phyloP scores from a whole-genome alignment of 2,329 filamentous ascomycete species.

The Podosphaera aphanis region DNA sequence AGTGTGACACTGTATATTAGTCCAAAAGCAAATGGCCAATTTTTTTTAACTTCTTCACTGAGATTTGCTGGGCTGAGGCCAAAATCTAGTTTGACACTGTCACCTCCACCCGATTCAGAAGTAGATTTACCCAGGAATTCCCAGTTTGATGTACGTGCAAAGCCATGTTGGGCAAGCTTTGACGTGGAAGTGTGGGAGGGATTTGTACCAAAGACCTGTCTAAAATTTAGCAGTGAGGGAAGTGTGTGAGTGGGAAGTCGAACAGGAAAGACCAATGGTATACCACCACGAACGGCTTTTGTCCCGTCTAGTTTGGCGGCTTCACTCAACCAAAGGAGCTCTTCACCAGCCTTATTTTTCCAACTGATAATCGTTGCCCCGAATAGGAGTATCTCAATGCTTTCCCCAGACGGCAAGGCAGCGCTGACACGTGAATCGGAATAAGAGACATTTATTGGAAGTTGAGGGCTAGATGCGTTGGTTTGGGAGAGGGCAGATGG shows the following conservation, averaged over 20 bases:
- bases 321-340: constrained; percentile 73
- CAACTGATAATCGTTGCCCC: constrained; percentile 85
- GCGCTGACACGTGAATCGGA: constrained; percentile 54
- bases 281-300: constrained; percentile 75
- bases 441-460: constrained; percentile 52
- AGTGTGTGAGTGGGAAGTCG: constrained; percentile 10
- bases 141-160: constrained; percentile 76
- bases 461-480: constrained; percentile 47
- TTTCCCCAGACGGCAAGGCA: constrained; percentile 64
- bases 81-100: constrained; percentile 83
- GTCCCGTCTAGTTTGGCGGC: constrained; percentile 61
- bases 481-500: constrained; percentile 54
- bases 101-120: constrained; percentile 35
- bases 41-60: constrained; percentile 38
- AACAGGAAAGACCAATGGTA: constrained; percentile 85
- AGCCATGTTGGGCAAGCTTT: constrained; percentile 74
- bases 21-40: constrained; percentile 73
- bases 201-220: constrained; percentile 63
- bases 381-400: constrained; percentile 63
- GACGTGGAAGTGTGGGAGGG: constrained; percentile 55
- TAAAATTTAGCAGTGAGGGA: constrained; percentile 1
- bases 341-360: constrained; percentile 57
- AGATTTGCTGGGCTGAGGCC: constrained; percentile 58
- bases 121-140: constrained; percentile 79
- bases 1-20: constrained; percentile 86